Evolutionary conservation across 2,329 filamentous ascomycete species (phyloP), one percentile per base, ranked within the genome.

Genomic region (Exutisphaerella laricina): DNA sequence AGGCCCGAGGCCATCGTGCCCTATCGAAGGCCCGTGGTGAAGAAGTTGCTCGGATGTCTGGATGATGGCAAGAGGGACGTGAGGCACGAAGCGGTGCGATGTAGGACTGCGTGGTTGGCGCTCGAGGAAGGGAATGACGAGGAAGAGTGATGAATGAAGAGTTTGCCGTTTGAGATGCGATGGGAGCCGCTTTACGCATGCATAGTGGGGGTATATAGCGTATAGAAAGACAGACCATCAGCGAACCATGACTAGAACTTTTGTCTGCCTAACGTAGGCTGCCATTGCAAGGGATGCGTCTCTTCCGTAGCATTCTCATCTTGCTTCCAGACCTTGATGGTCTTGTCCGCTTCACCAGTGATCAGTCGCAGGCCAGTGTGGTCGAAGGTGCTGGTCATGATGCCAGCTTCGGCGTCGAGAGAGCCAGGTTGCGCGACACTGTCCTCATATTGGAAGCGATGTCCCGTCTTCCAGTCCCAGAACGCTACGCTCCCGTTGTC

Each of bases 391-490:
- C 86, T 88, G 61, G 85, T 87, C 84, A 98, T 95, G 55, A 98
- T 80, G 40, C 94, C 94, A 4, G 88, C 83, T 68, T 98, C 92
- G 4, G 92, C 92, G 58, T 97, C 89, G 17, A 98, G 71, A 13
- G 86, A 94, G 37, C 92, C 92, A 0, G 92, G 92, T 64, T 98
- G 92, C 1, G 92, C 92, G 5, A 87, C 87, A 3, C 87, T 94
- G 56, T 98, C 89, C 9, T 90, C 75, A 6, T 80, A 78, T 67
- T 98, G 92, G 70, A 92, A 98, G 35, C 85, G 78, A 63, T 98
- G 80, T 0, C 94, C 92, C 0, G 88, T 85, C 70, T 97, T 97
- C 92, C 92, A 98, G 65, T 98, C 94, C 85, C 89, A 98, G 72
- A 98, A 98, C 54, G 81, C 86, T 73, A 97, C 92, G 25, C 86